Evolutionary conservation across 2,329 filamentous ascomycete species (phyloP).

Genomic region (Trichoderma breve): DNA sequence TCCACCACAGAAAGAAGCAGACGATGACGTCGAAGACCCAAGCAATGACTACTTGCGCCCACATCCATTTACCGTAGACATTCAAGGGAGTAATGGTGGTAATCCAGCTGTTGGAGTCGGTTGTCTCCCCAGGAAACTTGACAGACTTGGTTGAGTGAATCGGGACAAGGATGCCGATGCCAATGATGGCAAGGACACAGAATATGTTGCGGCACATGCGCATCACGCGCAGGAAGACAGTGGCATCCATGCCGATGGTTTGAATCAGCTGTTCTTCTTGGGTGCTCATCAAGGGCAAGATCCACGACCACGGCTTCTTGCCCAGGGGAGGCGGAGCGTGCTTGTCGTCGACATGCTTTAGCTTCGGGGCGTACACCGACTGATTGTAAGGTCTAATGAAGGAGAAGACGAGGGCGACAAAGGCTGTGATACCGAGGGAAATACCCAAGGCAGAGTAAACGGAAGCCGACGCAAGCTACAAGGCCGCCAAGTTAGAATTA

Average conservation of each 20-base stretch:
- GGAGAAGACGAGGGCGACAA: constrained; percentile 79
- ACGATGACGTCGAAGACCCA: constrained; percentile 73
- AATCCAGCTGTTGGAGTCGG: constrained; percentile 44
- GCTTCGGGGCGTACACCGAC: constrained; percentile 88
- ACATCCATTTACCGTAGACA: constrained; percentile 52
- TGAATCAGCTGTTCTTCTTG: constrained; percentile 74
- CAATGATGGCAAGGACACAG: constrained; percentile 66
- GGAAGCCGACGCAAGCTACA: constrained; percentile 44
- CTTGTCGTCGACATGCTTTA: constrained; percentile 87
- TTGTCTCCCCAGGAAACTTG: constrained; percentile 24
- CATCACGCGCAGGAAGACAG: constrained; percentile 82
- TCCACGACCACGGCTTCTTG: constrained; percentile 85
- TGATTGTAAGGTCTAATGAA: constrained; percentile 87
- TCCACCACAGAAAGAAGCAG: constrained; percentile 82
- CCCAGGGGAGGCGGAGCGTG: constrained; percentile 84
- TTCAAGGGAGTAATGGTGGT: constrained; percentile 59
- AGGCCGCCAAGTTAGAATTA: neutral
- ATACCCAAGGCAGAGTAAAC: constrained; percentile 77
- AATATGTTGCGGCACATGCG: constrained; percentile 95
- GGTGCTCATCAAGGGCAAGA: constrained; percentile 72
- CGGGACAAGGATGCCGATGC: constrained; percentile 76
- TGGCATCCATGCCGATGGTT: constrained; percentile 87
- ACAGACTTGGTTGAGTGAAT: constrained; percentile 61
- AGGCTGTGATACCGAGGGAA: constrained; percentile 70
- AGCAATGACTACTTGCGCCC: constrained; percentile 58